Base-by-base conservation (phyloP, 2,329 filamentous ascomycete species). In the Tolypocladium nubicola region DNA sequence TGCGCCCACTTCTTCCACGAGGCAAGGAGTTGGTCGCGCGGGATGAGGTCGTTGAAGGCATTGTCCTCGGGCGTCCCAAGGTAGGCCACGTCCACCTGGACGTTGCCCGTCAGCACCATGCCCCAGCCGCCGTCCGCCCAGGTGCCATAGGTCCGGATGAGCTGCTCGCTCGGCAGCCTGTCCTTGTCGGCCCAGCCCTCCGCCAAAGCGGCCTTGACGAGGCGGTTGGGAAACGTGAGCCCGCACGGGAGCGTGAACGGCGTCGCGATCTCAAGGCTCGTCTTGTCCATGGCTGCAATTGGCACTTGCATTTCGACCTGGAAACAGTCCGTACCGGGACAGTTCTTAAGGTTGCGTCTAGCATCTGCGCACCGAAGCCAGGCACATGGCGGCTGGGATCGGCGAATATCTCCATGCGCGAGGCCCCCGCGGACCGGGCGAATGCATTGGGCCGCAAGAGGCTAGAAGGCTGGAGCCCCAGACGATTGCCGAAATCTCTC, bases 91-190 rank as follows among this genome's bases (percentile, higher is more conserved):
- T 78, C 73, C 3, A 80, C 68, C 41, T 75, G 69, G 1, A 80
- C 75, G 56, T 79, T 78, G 58, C 77, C 76, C 0, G 79, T 80
- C n/a, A 81, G 55, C 14, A 82, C 61, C 61, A 80, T 65, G 1
- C 79, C 80, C 78, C 78, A 82, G n/a, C 73, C 75, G 3, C 78
- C 79, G 10, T 75, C 67, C 0, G 76, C 76, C 83, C 82, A 86
- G 61, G 69, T 65, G 2, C 70, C 67, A 61, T 86, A 86, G 0
- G 77, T 71, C 2, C 74, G 66, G 3, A 69, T 53, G 16, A 80
- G 70, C 2, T 71, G 66, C 8, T 74, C 63, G 14, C 72, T 73
- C 0, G 80, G 80, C 1, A 76, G 70, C 35, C 76, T 60, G 57
- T 77, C 67, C 6, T 64, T 66, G 61, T 74, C 70, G 33, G 72